Percentiles rank a stretch among this genome's conserved stretches.
phyloP scores from a whole-genome alignment of 495 filamentous ascomycete species.

The Aspergillus carlsbadensis region DNA sequence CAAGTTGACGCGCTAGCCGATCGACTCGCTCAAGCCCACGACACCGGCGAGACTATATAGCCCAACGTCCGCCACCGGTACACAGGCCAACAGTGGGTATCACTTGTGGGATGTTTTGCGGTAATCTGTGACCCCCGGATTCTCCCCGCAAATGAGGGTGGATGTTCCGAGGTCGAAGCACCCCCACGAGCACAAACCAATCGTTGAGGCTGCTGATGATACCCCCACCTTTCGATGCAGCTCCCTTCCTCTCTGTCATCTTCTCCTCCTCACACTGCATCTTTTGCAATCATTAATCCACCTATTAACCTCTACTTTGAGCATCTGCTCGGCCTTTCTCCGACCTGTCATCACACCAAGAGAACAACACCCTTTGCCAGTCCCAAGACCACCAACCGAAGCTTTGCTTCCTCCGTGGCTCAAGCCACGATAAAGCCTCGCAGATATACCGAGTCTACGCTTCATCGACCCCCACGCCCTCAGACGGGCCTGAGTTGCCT shows the following conservation, averaged over 20 bases:
- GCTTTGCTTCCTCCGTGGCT: not conserved
- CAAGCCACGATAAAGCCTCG: not conserved
- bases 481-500: not conserved
- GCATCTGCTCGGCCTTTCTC: not conserved
- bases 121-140: not conserved
- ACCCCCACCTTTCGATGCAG: not conserved
- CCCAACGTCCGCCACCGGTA: too few relatives aligned
- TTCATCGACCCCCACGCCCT: not conserved
- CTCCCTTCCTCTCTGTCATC: not conserved
- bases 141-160: constrained; percentile 7
- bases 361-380: too few relatives aligned
- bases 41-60: too few relatives aligned
- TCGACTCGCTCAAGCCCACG: too few relatives aligned
- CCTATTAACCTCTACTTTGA: not conserved
- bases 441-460: not conserved
- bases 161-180: not conserved
- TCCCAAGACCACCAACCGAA: not conserved
- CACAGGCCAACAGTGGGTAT: too few relatives aligned
- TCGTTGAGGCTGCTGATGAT: not conserved
- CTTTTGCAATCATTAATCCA: not conserved
- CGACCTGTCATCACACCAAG: not conserved
- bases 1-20: too few relatives aligned
- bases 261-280: not conserved
- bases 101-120: too few relatives aligned
- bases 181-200: not conserved